phyloP scores from a whole-genome alignment of 2,329 filamentous ascomycete species.

The Tolypocladium paradoxum region DNA sequence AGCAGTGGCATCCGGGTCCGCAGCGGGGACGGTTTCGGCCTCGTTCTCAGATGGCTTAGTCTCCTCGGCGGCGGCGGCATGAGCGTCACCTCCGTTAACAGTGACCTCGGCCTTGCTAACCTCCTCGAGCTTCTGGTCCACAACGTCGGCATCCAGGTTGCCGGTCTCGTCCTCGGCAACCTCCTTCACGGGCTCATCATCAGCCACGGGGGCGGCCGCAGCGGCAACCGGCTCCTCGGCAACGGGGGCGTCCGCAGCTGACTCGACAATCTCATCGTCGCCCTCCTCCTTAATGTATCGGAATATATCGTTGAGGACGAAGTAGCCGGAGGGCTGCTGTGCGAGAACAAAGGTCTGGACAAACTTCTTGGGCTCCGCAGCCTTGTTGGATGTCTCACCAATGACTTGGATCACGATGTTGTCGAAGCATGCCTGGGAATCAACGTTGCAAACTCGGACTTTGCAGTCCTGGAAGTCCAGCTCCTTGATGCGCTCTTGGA shows the following conservation, averaged over 20 bases:
- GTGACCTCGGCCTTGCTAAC: slow-evolving; percentile 27
- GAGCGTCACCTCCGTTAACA: slow-evolving; percentile 20
- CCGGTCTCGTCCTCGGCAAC: slow-evolving; percentile 22
- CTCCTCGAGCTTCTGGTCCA: slow-evolving; percentile 71
- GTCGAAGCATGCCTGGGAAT: slow-evolving; percentile 83
- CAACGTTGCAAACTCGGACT: slow-evolving; percentile 94
- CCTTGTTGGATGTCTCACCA: slow-evolving; percentile 93
- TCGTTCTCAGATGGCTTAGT: slow-evolving; percentile 28
- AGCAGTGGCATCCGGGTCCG: slow-evolving; percentile 39
- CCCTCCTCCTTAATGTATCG: slow-evolving; percentile 79
- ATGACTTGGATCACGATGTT: slow-evolving; percentile 98
- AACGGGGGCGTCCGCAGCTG: slow-evolving; percentile 20
- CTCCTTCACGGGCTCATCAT: slow-evolving; percentile 19
- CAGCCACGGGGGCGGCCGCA: slow-evolving; percentile 15
- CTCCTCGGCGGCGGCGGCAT: slow-evolving; percentile 19
- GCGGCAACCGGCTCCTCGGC: slow-evolving; percentile 17
- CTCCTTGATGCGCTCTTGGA: slow-evolving; percentile 87
- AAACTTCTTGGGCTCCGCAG: slow-evolving; percentile 85
- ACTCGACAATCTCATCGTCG: slow-evolving; percentile 50
- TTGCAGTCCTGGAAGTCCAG: slow-evolving; percentile 97
- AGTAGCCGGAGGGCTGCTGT: slow-evolving; percentile 93
- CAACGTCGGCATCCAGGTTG: slow-evolving; percentile 36
- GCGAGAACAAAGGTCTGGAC: slow-evolving; percentile 96
- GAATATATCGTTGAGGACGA: slow-evolving; percentile 96
- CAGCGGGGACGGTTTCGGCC: slow-evolving; percentile 19